phyloP scores from a whole-genome alignment of 331 rosid species.

The Acacia concinna region DNA sequence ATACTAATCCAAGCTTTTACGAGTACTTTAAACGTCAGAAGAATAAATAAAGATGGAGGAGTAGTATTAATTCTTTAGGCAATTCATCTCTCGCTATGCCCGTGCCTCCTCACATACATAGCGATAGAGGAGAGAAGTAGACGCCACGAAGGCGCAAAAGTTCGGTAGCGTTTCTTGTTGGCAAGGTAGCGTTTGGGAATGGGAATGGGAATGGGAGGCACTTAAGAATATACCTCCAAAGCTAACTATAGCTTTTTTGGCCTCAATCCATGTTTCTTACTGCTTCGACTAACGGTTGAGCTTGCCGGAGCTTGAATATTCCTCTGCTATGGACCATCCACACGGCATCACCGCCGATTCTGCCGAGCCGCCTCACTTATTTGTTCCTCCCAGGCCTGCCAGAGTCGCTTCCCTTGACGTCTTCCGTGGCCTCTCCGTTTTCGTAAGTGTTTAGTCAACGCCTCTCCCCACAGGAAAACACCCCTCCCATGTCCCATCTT shows the following conservation, averaged over 20 bases:
- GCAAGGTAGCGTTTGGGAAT: not conserved
- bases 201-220: not conserved
- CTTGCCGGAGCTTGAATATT: not conserved
- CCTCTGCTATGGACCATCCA: conserved; percentile 25
- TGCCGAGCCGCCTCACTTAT: conserved; percentile 23
- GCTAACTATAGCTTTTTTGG: not conserved
- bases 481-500: not conserved
- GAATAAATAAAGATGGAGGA: too few relatives aligned
- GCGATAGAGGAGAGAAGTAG: too few relatives aligned
- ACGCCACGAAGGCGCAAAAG: not conserved
- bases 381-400: conserved; percentile 12
- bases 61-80: too few relatives aligned
- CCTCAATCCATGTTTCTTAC: too few relatives aligned
- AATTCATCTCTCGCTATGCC: too few relatives aligned
- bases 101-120: not conserved
- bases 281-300: not conserved
- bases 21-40: too few relatives aligned
- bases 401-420: conserved; percentile 85
- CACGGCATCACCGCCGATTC: conserved; percentile 35
- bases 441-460: conserved; percentile 45
- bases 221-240: not conserved
- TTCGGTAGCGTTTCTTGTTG: not conserved
- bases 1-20: too few relatives aligned
- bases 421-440: conserved; percentile 92
- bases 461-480: too few relatives aligned